These are phyloP conservation scores for Spatholobus suberectus DNA, from an alignment of 306 rosid genomes.

Conservation along the genomic window DNA sequence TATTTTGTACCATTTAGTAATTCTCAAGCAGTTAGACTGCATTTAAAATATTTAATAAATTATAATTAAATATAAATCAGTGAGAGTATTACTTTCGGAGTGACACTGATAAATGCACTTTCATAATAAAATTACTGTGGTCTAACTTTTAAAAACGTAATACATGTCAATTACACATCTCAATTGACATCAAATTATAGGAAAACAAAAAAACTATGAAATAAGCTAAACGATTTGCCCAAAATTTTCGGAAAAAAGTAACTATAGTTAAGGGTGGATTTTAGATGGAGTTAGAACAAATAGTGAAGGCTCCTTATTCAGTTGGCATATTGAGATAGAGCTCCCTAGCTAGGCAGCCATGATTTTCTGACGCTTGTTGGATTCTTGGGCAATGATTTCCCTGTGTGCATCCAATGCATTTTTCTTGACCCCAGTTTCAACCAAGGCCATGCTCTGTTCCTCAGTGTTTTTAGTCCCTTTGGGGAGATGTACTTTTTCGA, in stretches of 20 bases:
- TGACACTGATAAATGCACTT: not conserved
- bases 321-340: not conserved
- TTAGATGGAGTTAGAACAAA: conserved; percentile 31
- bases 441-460: conserved; percentile 11
- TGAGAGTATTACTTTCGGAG: too few species aligned
- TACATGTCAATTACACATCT: not conserved
- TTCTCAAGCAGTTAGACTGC: too few species aligned
- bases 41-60: too few species aligned
- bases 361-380: conserved; percentile 42
- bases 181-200: not conserved
- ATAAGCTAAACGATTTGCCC: not conserved
- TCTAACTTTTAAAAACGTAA: not conserved
- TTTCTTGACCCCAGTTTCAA: not conserved
- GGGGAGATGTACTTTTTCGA: conserved; percentile 37
- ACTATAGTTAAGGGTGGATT: not conserved
- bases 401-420: conserved; percentile 37
- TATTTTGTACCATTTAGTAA: too few species aligned
- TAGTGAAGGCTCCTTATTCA: conserved; percentile 24
- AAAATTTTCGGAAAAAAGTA: not conserved
- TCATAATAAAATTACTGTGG: not conserved
- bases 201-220: not conserved
- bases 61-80: too few species aligned
- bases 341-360: conserved; percentile 31
- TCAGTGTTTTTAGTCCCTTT: not conserved
- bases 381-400: conserved; percentile 45